Percentiles rank a stretch among this genome's conserved stretches.
These are phyloP conservation scores for Pleurostoma richardsiae DNA, from an alignment of 2,329 filamentous ascomycete species.

Conservation along the genomic window DNA sequence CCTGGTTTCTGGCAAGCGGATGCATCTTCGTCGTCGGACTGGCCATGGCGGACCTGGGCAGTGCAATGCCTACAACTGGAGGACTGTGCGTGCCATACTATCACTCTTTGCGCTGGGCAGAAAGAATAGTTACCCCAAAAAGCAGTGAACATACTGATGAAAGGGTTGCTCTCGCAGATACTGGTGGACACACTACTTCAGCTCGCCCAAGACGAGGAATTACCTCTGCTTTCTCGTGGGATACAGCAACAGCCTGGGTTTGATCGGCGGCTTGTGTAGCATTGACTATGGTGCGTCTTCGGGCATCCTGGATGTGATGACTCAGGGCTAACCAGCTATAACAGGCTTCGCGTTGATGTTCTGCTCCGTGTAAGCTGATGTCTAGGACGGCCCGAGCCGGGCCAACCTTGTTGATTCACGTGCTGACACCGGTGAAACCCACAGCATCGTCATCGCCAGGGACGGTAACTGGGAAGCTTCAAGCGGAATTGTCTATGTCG, in stretches of 20 bases:
- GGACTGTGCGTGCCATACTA: constrained; percentile 37
- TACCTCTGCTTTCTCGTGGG: constrained; percentile 55
- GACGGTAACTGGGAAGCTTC: constrained; percentile 52
- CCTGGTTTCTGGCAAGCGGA: constrained; percentile 52
- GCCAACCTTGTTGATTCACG: neutral
- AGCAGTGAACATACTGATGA: neutral
- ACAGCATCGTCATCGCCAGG: constrained; percentile 44
- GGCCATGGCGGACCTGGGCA: constrained; percentile 50
- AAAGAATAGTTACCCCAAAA: neutral
- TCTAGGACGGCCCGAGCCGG: no score
- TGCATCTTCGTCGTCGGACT: constrained; percentile 56
- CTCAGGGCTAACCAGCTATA: neutral
- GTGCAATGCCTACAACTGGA: constrained; percentile 53
- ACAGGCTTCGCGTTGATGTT: constrained; percentile 51
- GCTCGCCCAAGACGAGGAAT: constrained; percentile 47
- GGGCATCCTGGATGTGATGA: neutral
- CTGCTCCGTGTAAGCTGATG: constrained; percentile 37
- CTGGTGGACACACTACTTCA: constrained; percentile 44
- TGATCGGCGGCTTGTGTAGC: constrained; percentile 57
- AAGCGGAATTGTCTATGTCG: constrained; percentile 50
- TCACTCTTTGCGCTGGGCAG: neutral
- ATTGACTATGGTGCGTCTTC: constrained; percentile 40
- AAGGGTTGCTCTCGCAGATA: neutral
- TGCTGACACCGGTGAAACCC: neutral
- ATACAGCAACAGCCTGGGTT: constrained; percentile 55